Conservation (phyloP, 371 early-diverging fungal genomes). For the Mortierella sp. region DNA sequence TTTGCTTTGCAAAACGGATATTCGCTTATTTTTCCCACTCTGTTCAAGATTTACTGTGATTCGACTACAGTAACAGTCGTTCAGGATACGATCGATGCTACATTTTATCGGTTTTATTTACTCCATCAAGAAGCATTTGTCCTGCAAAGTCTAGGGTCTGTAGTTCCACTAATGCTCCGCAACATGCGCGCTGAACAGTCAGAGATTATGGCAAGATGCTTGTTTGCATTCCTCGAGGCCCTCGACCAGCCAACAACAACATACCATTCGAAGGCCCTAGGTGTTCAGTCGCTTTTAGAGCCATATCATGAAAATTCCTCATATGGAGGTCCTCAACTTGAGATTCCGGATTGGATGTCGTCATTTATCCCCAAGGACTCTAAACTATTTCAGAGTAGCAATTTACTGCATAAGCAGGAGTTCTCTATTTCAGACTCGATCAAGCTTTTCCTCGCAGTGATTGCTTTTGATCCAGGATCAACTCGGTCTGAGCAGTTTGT, state of each 20-base stretch:
- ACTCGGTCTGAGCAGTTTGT: conserved; percentile 77
- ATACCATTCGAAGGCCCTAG: conserved; percentile 29
- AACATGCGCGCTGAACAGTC: conserved; percentile 37
- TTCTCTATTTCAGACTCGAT: conserved; percentile 69
- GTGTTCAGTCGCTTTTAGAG: conserved; percentile 36
- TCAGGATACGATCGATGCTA: conserved; percentile 67
- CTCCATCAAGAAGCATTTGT: conserved; percentile 78
- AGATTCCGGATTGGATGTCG: conserved; percentile 42
- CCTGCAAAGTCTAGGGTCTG: conserved; percentile 74
- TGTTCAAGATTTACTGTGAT: conserved; percentile 76
- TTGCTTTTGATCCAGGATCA: conserved; percentile 76
- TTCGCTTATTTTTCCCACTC: conserved; percentile 65
- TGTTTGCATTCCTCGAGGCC: conserved; percentile 43
- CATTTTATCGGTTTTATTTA: conserved; percentile 72
- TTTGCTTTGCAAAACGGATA: conserved; percentile 74
- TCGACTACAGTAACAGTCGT: conserved; percentile 59
- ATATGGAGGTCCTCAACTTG: conserved; percentile 37
- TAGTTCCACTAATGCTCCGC: conserved; percentile 69
- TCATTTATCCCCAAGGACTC: conserved; percentile 44
- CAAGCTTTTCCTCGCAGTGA: conserved; percentile 74
- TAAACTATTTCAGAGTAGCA: conserved; percentile 44
- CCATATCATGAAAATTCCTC: conserved; percentile 23
- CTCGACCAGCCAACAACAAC: conserved; percentile 41
- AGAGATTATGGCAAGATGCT: conserved; percentile 18
- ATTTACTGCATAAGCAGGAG: conserved; percentile 49